These are phyloP conservation scores for Imleria badia DNA, from an alignment of 768 basidiomycete genomes.

Conservation along the genomic window DNA sequence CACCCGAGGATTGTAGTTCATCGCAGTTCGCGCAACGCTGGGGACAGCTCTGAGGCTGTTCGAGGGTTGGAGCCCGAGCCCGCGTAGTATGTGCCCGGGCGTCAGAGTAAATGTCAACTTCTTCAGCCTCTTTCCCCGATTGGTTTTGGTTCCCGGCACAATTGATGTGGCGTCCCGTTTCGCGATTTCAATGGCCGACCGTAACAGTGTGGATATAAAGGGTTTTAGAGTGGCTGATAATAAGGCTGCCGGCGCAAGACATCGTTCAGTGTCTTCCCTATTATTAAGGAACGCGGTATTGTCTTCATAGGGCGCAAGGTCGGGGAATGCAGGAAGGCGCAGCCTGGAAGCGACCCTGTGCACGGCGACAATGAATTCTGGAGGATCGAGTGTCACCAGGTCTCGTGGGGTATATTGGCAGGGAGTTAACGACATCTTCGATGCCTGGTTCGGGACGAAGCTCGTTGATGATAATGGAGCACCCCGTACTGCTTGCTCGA, in stretches of 20 bases:
- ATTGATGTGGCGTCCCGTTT: slow-evolving; percentile 32
- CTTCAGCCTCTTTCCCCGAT: slow-evolving; percentile 24
- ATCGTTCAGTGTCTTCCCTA: slow-evolving; percentile 21
- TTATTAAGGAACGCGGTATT: slow-evolving; percentile 7
- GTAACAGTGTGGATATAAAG: slow-evolving; percentile 35
- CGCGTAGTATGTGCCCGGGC: slow-evolving; percentile 42
- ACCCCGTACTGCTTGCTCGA: slow-evolving; percentile 16
- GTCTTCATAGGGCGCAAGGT: slow-evolving; percentile 6
- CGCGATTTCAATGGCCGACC: slow-evolving; percentile 32
- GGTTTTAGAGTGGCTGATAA: slow-evolving; percentile 34
- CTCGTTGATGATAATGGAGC: slow-evolving; percentile 3
- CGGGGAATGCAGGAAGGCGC: slow-evolving; percentile 22
- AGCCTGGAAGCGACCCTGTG: slow-evolving; percentile 22
- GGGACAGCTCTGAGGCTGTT: not conserved
- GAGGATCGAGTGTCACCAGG: slow-evolving; percentile 19
- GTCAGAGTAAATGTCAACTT: slow-evolving; percentile 33
- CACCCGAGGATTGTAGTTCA: slow-evolving; percentile 1
- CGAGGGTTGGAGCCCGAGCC: slow-evolving; percentile 22
- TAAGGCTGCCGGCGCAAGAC: slow-evolving; percentile 38
- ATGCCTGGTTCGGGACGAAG: not conserved
- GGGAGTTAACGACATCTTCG: slow-evolving; percentile 4
- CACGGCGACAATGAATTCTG: slow-evolving; percentile 31
- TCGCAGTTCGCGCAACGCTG: not conserved
- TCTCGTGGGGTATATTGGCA: slow-evolving; percentile 25
- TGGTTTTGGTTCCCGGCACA: slow-evolving; percentile 15